Base-by-base conservation (phyloP, 768 basidiomycete species). In the Tylopilus balloui region DNA sequence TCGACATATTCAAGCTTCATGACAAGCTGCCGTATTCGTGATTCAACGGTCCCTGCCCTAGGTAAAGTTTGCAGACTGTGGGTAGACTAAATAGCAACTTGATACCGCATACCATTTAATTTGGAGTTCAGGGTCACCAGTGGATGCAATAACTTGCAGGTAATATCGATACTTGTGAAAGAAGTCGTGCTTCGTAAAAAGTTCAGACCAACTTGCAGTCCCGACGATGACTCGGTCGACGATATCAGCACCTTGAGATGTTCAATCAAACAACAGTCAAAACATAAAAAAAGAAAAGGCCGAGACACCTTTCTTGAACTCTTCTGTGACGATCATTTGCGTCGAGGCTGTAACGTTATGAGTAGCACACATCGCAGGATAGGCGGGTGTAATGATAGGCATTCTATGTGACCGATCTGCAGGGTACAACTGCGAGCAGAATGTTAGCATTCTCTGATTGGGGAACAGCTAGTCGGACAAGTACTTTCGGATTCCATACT, bases 371-470 rank as follows among this genome's bases (percentile, higher is more conserved):
- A 99, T 99, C 6, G 95, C 86, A 39, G 96, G 96, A 69, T 97
- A 99, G 11, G 96, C 94, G 3, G 96, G 96, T 2, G 96, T 99
- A 59, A 99, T 98, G 62, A 99, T 97, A 12, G 96, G 96, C 96
- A 98, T 98, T 56, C 92, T 80, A 70, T 99, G 96, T n/a, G 89
- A 80, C 50, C 89, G 78, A 68, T 97, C 93, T 51, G 81, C 81
- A 5, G 92, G 92, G 67, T 95, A 97, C 47, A 96, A 68, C 88
- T 94, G 51, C 19, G 32, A n/a, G n/a, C n/a, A n/a, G n/a, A 42
- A 12, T 17, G 38, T 62, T 9, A 61, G 12, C 19, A 12, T 6
- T 3, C 17, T 23, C 7, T 0, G 12, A 20, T 24, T n/a, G 1
- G 6, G 8, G 8, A 4, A 31, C 9, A 25, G 28, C 4, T 11